Evolutionary conservation across 1,284 basidiomycete species (phyloP), one percentile per base, ranked within the genome.

Genomic region (Tranzscheliella williamsii): DNA sequence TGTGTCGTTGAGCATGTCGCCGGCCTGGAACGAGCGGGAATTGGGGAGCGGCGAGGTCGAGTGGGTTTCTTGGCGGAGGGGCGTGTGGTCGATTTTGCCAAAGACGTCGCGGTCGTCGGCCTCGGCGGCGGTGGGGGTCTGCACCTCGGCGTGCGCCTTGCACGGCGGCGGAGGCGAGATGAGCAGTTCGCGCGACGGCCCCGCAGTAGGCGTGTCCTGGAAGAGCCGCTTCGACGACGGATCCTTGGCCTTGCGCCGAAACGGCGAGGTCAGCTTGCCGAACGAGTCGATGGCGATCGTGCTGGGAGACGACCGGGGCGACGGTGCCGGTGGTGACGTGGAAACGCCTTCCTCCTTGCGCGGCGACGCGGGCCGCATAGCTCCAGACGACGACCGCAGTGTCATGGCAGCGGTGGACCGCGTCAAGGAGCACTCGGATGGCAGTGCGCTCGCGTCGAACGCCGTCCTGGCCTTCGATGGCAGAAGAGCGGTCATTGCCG

Each of bases 31-130:
- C 8, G 57, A 61, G 5, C 51, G 31, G 15, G 51, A 61, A 29
- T 61, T 61, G 33, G 57, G 57, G 3, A 61, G 43, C 0, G 57
- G 57, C n/a, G 51, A 61, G 17, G 57, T 61, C 9, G 57, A 61
- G 30, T 61, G 43, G 16, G 50, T 54, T 16, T 61, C 51, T 22
- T 61, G 51, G 8, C 57, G 42, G 5, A 61, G 24, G 8, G 57
- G 57, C 0, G 57, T 61, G 15, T 61, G 57, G 24, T 61, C 51
- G 24, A 61, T 61, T 30, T 55, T 51, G 18, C 57, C 57, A 26
- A 61, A 61, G 1, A 61, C 57, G 34, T 61, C 57, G 9, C 51
- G 51, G 9, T 40, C 40, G 5, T 41, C 30, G 16, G 13, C 11
- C 7, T 18, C 32, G 21, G 20, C 9, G 6, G 42, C 39, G 3